Percentiles rank a stretch among this genome's conserved stretches.
Evolutionary conservation across 129 eudicot species (phyloP).

Genomic region (Gnaphalium uliginosum): DNA sequence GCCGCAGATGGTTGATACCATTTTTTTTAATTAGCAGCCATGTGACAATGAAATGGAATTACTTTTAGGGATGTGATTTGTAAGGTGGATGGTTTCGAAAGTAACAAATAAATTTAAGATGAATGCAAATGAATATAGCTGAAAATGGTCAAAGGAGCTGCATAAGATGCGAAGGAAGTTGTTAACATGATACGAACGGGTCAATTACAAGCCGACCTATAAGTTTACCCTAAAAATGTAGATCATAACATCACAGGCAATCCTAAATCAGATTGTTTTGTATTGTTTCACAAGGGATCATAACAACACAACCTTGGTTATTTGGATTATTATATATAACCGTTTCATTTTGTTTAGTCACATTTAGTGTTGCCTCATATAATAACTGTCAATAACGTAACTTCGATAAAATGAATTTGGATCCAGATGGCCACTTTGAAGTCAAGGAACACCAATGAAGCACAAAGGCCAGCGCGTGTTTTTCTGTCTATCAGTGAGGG

Average conservation of each 20-base stretch:
- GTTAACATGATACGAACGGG: neutral
- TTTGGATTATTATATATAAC: too few species aligned
- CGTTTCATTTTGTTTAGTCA: neutral
- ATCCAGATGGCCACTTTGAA: slow-evolving; percentile 83
- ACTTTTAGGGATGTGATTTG: neutral
- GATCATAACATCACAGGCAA: neutral
- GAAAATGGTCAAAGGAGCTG: neutral
- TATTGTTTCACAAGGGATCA: neutral
- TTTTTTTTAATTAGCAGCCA: neutral
- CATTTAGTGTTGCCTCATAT: neutral
- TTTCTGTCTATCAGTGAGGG: neutral
- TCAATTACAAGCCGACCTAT: neutral
- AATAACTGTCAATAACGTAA: neutral
- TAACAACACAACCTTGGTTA: too few species aligned
- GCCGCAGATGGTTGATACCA: too few species aligned
- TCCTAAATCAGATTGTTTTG: neutral
- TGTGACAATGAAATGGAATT: neutral
- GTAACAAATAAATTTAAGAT: neutral
- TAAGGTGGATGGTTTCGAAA: neutral
- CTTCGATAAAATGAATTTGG: slow-evolving; percentile 36
- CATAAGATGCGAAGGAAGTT: neutral
- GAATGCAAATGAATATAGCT: neutral
- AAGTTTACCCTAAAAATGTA: neutral
- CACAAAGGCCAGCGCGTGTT: slow-evolving; percentile 1
- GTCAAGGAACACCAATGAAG: slow-evolving; percentile 63